A percentile compares a stretch with the other conserved stretches of the same genome.
Conservation (phyloP, 2,329 filamentous ascomycete genomes). For the Stagonosporopsis vannaccii region DNA sequence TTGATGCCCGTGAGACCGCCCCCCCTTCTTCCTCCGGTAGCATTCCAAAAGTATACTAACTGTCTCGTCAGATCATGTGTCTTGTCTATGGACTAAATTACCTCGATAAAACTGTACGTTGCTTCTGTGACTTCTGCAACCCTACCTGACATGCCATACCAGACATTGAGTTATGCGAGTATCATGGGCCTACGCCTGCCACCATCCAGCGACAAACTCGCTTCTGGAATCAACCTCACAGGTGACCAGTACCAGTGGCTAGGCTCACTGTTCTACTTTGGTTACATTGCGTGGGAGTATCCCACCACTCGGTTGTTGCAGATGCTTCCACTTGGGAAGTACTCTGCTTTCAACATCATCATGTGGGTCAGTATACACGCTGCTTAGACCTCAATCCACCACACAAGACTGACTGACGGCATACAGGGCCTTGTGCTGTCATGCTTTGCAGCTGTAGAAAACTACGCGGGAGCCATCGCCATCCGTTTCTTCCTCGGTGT, state of each 20-base stretch:
- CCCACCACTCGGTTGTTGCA: constrained; percentile 71
- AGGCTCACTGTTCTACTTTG: constrained; percentile 60
- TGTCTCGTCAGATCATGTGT: constrained; percentile 58
- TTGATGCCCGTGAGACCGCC: constrained; percentile 64
- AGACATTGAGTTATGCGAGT: constrained; percentile 60
- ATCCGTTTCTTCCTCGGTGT: constrained; percentile 73
- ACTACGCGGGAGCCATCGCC: constrained; percentile 68
- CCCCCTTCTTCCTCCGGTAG: not conserved
- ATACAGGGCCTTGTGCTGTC: constrained; percentile 62
- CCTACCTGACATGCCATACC: not conserved
- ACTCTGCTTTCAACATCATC: constrained; percentile 49
- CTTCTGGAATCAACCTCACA: constrained; percentile 54
- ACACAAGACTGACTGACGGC: constrained; percentile 4
- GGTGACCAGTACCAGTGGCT: constrained; percentile 63
- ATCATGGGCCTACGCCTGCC: constrained; percentile 57
- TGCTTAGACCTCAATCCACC: not conserved
- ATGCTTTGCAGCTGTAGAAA: constrained; percentile 68
- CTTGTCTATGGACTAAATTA: constrained; percentile 66
- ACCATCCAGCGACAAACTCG: constrained; percentile 35
- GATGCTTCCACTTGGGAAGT: constrained; percentile 70
- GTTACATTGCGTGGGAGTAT: constrained; percentile 68
- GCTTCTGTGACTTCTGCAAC: not conserved
- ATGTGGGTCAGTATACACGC: constrained; percentile 21
- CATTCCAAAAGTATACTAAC: not conserved
- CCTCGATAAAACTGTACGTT: constrained; percentile 45